Conservation (phyloP, 371 early-diverging fungal genomes). For the Mortierella sp. region DNA sequence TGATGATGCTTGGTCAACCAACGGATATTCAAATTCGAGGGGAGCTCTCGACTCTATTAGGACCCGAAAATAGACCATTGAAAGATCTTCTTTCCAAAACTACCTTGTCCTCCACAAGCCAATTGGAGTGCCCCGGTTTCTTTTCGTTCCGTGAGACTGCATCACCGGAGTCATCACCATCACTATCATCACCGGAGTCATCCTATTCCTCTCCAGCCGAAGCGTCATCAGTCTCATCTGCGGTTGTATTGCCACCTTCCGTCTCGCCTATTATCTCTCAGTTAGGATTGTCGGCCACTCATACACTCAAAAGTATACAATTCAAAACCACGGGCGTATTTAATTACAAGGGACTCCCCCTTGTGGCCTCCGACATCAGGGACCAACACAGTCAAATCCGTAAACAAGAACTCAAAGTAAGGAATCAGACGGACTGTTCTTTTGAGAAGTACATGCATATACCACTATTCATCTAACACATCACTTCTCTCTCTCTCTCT, state of each 20-base stretch:
- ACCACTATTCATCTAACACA: too few relatives aligned
- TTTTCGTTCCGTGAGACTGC: constrained; percentile 20
- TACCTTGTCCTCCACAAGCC: constrained; percentile 12
- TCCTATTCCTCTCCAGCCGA: too few relatives aligned
- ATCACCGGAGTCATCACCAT: too few relatives aligned
- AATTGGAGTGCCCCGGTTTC: constrained; percentile 31
- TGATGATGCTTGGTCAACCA: constrained; percentile 49
- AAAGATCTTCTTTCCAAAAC: constrained; percentile 15
- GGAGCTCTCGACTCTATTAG: constrained; percentile 20
- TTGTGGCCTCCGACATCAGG: constrained; percentile 34
- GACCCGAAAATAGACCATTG: constrained; percentile 2
- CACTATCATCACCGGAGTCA: too few relatives aligned
- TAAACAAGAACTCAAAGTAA: constrained; percentile 44
- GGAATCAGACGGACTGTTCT: too few relatives aligned
- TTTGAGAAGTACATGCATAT: too few relatives aligned
- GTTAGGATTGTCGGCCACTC: constrained; percentile 20
- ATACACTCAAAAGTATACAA: constrained; percentile 30
- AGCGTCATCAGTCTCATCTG: not conserved
- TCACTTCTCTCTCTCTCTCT: too few relatives aligned
- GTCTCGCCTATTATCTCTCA: constrained; percentile 21
- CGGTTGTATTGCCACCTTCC: not conserved
- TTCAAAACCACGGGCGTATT: constrained; percentile 36
- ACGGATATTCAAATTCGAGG: constrained; percentile 41
- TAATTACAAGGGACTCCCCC: constrained; percentile 18
- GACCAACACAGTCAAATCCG: constrained; percentile 36